Evolutionary conservation across 2,329 filamentous ascomycete species (phyloP).

Genomic region (Onygenales sp.): DNA sequence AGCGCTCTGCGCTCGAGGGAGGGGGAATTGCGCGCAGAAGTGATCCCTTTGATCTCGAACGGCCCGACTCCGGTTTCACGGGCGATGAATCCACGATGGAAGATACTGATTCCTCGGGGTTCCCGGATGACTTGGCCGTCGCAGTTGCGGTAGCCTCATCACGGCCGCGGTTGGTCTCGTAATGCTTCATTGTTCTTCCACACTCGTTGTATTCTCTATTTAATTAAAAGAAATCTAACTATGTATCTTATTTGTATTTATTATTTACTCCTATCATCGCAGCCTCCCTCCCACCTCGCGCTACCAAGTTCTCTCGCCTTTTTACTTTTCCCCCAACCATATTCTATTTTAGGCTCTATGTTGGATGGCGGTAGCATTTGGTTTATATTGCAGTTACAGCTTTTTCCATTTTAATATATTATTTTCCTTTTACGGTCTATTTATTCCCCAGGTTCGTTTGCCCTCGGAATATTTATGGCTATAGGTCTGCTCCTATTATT

Average conservation of each 20-base stretch:
- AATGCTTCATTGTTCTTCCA: neutral
- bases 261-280: too few species aligned
- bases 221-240: neutral
- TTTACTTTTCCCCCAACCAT: too few species aligned
- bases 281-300: too few species aligned
- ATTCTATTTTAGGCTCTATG: too few species aligned
- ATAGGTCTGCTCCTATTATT: too few species aligned
- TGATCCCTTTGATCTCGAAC: slow-evolving; percentile 28
- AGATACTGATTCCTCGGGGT: neutral
- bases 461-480: too few species aligned
- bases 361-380: too few species aligned
- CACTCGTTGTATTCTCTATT: neutral
- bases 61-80: slow-evolving; percentile 5
- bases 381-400: too few species aligned
- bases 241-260: neutral
- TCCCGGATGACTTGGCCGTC: neutral
- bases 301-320: too few species aligned
- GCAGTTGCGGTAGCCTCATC: neutral
- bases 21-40: slow-evolving; percentile 20
- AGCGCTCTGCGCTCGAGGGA: slow-evolving; percentile 6
- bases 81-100: neutral
- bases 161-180: neutral
- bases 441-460: too few species aligned
- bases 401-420: too few species aligned
- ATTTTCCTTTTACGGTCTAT: too few species aligned